Evolutionary conservation across 2,329 filamentous ascomycete genomes (phyloP).

Genomic region (Colletotrichum filicis): DNA sequence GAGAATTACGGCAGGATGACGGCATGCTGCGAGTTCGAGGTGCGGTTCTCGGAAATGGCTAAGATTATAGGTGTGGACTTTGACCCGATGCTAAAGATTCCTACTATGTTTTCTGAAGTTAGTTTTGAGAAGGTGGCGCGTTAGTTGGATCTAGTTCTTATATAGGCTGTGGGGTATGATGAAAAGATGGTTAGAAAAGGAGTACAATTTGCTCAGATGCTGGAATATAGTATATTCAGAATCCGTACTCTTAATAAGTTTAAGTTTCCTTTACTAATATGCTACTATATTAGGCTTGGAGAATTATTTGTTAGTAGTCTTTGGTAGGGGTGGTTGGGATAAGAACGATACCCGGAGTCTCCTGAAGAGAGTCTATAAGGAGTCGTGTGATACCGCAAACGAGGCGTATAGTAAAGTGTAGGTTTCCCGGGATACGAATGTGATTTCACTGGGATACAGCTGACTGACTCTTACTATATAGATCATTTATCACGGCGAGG

Average conservation of each 20-base stretch:
- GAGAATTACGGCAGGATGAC: constrained; percentile 35
- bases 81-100: constrained; percentile 50
- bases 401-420: constrained; percentile 46
- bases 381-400: constrained; percentile 43
- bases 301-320: constrained; percentile 47
- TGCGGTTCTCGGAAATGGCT: constrained; percentile 42
- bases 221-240: constrained; percentile 47
- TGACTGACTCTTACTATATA: neutral
- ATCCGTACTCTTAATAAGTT: neutral
- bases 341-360: constrained; percentile 45
- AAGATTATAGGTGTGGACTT: constrained; percentile 49
- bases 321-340: constrained; percentile 45
- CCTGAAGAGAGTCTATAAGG: constrained; percentile 44
- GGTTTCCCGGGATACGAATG: constrained; percentile 22
- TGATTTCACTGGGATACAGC: too few relatives aligned
- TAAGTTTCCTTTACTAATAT: constrained; percentile 20
- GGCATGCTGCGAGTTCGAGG: constrained; percentile 48
- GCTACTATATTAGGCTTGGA: constrained; percentile 36
- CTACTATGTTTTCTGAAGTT: constrained; percentile 46
- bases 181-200: constrained; percentile 50
- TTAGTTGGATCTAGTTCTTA: constrained; percentile 53
- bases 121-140: constrained; percentile 54
- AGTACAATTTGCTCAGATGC: constrained; percentile 48
- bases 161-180: constrained; percentile 53
- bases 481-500: constrained; percentile 33